phyloP scores from a whole-genome alignment of 805 yeast genomes.

The Candida sithepensis region DNA sequence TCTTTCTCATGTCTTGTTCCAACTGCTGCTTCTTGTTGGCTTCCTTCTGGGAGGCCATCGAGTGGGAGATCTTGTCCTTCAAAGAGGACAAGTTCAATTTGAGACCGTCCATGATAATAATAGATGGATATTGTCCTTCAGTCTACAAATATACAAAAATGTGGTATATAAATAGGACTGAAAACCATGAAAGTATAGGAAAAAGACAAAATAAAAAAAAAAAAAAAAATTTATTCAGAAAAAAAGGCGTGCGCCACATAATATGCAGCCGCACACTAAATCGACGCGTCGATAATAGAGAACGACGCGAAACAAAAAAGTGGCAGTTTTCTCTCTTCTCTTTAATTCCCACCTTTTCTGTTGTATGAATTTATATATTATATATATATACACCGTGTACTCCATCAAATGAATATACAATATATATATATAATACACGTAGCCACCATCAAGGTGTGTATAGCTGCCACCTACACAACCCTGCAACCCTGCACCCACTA shows the following conservation, averaged over 20 bases:
- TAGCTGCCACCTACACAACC: no score
- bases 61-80: slow-evolving; percentile 60
- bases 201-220: neutral
- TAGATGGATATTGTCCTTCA: no score
- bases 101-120: slow-evolving; percentile 38
- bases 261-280: neutral
- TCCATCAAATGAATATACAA: no score
- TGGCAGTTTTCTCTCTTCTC: neutral
- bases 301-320: neutral
- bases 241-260: neutral
- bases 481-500: no score
- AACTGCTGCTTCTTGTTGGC: slow-evolving; percentile 12
- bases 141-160: no score
- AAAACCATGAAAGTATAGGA: neutral
- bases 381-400: no score
- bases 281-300: neutral
- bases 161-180: neutral
- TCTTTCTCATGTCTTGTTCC: slow-evolving; percentile 22
- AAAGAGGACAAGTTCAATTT: slow-evolving; percentile 51
- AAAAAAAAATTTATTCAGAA: neutral
- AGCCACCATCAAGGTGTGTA: no score
- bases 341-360: no score
- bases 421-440: no score
- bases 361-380: no score
- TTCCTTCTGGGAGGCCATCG: slow-evolving; percentile 34